Evolutionary conservation across 2,329 filamentous ascomycete genomes (phyloP), one percentile per base, ranked within the genome.

Genomic region (Paramyrothecium sp.): DNA sequence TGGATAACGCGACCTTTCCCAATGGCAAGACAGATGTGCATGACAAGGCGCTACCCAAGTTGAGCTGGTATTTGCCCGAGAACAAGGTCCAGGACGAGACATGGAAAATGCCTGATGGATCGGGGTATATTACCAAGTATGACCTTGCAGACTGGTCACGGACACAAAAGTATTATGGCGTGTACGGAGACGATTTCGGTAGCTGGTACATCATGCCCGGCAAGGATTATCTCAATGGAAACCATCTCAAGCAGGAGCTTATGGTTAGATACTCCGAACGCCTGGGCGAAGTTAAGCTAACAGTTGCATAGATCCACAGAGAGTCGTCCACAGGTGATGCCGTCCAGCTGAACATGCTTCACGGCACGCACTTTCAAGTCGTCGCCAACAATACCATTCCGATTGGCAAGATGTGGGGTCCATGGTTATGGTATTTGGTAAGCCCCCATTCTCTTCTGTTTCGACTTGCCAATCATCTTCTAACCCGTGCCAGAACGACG

Each of bases 211-310:
- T 51, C 5, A 30, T 30, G 22, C 49, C 49, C 13, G 49, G 49
- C 17, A 51, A 51, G n/a, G 49, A 51, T 21, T 51, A 51, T 19
- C 26, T 26, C 22, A 51, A 51, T 30, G 49, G 49, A 19, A 30
- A 51, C 23, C 49, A 51, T 30, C 49, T 51, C 22, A 51, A 51
- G 22, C 49, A 51, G 22, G 49, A 51, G 22, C 49, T 51, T 30
- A 51, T 30, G 20, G 49, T 51, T 11, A 3, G 49, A 11, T 19
- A 16, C 7, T 30, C 26, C 16, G 8, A 16, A 19, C n/a, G 16
- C 13, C 7, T 26, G 4, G 19, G 20, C 13, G 8, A 16, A 26
- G 4, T 22, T 16, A n/a, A 49, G 7, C 47, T 49, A 4, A 49
- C 47, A 4, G 47, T 20, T 26, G 21, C 5, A 7, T 30, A 51